These are phyloP conservation scores for Vanderwaltozyma yarrowii DNA, from an alignment of 805 yeast species.

Conservation along the genomic window DNA sequence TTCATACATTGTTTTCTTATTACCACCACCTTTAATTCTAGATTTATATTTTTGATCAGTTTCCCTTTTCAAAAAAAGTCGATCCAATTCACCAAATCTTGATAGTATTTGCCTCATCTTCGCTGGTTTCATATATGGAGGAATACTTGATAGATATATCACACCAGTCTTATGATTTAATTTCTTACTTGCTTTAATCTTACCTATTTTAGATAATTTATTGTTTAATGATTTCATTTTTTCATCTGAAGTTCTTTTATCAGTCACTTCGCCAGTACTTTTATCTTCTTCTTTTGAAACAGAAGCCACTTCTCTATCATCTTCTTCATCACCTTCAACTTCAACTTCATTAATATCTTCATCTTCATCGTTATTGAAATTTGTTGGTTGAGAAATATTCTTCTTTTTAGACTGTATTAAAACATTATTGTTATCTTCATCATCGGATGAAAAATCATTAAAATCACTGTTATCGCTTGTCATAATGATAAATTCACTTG, in stretches of 20 bases:
- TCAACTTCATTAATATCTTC: constrained; percentile 8
- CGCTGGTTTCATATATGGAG: constrained; percentile 95
- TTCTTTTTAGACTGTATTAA: constrained; percentile 15
- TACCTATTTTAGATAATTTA: constrained; percentile 47
- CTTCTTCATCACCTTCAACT: constrained; percentile 5
- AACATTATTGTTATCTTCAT: constrained; percentile 17
- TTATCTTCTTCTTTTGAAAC: constrained; percentile 15
- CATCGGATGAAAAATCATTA: constrained; percentile 25
- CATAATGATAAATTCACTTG: no score
- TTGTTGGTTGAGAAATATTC: constrained; percentile 1
- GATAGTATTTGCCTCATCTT: constrained; percentile 73
- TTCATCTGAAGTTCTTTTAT: constrained; percentile 19
- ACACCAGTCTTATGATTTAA: constrained; percentile 71
- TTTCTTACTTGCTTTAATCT: constrained; percentile 33
- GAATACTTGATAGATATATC: constrained; percentile 80
- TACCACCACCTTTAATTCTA: constrained; percentile 82
- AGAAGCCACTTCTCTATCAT: constrained; percentile 10
- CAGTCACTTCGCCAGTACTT: constrained; percentile 4
- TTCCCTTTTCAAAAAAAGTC: constrained; percentile 83
- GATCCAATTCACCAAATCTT: constrained; percentile 79
- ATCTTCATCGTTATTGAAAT: constrained; percentile 6
- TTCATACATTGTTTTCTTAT: constrained; percentile 73
- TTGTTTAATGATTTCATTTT: constrained; percentile 30
- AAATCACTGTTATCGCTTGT: constrained; percentile 9
- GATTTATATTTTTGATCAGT: constrained; percentile 50